Evolutionary conservation across 2,329 filamentous ascomycete species (phyloP), one percentile per base, ranked within the genome.

Genomic region (Ascochyta viciae-villosae): DNA sequence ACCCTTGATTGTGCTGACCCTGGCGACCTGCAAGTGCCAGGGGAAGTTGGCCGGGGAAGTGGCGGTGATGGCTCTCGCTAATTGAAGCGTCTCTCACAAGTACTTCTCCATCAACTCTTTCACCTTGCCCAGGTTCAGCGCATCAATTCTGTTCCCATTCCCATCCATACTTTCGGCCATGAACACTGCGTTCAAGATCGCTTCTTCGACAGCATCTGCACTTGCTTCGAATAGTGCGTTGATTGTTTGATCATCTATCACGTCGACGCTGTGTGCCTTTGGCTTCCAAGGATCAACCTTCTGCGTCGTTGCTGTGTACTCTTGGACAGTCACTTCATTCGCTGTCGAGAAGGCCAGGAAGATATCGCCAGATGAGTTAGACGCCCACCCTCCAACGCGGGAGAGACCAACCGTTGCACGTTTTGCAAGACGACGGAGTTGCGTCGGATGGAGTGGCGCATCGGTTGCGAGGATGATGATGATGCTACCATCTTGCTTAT

Each of bases 261-360:
- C 76, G 31, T 82, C 75, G 0, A 84, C 74, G 0, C 67, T 74
- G 34, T 85, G 77, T 4, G 80, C 73, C 23, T 74, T 71, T 0
- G 76, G 75, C 4, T 64, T 73, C 70, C 70, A 76, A 10, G 67
- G 70, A 60, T 76, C 72, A 3, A 65, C 64, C 2, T 52, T 54
- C 27, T 57, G 55, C 12, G 57, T 51, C 37, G 65, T 62, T 3
- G 69, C 58, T 6, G 64, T 68, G 38, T 68, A 51, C 6, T 72
- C 75, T 62, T 82, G 80, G 34, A 82, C 77, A 2, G 76, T 74
- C 1, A 86, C 74, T 39, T 78, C 76, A 55, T 83, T 85, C 6
- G 78, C 86, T 0, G 87, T 89, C 7, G 85, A 89, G 56, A 90
- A 85, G 4, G 87, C 87, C 2, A 90, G 76, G 67, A 89, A 88